A percentile compares a stretch with the other conserved stretches of the same genome.
These are phyloP conservation scores for Apiospora saccharicola DNA, from an alignment of 2,329 filamentous ascomycete species.

Conservation along the genomic window DNA sequence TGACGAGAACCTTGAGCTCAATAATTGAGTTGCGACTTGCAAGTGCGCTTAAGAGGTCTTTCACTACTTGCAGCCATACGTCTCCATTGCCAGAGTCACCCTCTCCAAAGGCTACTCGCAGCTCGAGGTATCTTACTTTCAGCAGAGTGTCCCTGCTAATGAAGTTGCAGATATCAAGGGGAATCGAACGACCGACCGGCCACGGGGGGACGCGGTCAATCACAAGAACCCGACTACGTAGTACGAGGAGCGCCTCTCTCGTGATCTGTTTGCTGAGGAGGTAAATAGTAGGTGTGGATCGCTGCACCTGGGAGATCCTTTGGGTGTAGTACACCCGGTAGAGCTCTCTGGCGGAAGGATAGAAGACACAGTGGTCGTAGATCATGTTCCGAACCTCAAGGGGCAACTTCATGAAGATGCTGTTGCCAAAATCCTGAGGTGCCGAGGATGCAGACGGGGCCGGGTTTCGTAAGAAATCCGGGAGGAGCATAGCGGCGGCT, in stretches of 20 bases:
- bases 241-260: conserved; percentile 40
- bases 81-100: conserved; percentile 35
- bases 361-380: conserved; percentile 40
- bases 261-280: conserved; percentile 46
- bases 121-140: conserved; percentile 40
- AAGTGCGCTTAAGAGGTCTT: conserved; percentile 39
- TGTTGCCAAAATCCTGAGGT: conserved; percentile 21
- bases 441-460: neutral
- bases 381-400: conserved; percentile 46
- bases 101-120: conserved; percentile 43
- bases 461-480: neutral
- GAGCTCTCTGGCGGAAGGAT: conserved; percentile 40
- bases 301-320: neutral
- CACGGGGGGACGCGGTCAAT: conserved; percentile 47
- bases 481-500: neutral
- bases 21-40: conserved; percentile 38
- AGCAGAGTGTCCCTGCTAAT: conserved; percentile 43
- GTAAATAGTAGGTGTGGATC: conserved; percentile 43
- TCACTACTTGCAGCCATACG: conserved; percentile 39
- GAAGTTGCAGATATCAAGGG: conserved; percentile 40
- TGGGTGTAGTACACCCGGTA: conserved; percentile 42
- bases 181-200: conserved; percentile 36
- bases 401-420: conserved; percentile 41
- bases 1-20: conserved; percentile 42
- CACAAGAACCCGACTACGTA: conserved; percentile 38